phyloP scores from a whole-genome alignment of 1,139 yeast species.

The Lodderomyces parapsilosis region DNA sequence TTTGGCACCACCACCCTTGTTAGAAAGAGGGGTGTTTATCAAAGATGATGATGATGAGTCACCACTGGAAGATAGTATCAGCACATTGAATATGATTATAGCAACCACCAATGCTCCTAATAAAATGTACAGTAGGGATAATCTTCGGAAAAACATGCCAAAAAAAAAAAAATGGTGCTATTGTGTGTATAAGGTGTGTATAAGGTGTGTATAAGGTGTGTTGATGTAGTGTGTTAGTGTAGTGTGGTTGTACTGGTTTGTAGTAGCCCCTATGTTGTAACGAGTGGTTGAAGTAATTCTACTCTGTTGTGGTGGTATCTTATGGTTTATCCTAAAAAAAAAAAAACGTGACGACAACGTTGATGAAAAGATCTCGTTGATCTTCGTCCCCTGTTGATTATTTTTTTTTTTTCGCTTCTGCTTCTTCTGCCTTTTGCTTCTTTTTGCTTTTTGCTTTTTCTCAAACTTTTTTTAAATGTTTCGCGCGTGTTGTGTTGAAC shows the following conservation, averaged over 20 bases:
- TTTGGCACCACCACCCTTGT: constrained; percentile 10
- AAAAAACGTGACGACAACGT: too few species aligned
- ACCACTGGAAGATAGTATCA: constrained; percentile 8
- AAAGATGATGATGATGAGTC: neutral
- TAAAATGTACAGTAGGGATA: constrained; percentile 12
- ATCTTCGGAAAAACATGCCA: constrained; percentile 7
- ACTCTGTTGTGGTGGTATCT: too few species aligned
- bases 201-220: neutral
- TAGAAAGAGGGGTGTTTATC: neutral
- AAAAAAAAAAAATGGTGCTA: neutral
- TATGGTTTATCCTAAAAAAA: too few species aligned
- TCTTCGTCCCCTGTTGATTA: too few species aligned
- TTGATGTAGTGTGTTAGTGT: neutral
- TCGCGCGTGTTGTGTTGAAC: too few species aligned
- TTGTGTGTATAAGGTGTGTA: neutral
- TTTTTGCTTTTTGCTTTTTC: too few species aligned
- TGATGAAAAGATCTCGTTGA: too few species aligned
- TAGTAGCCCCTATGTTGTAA: too few species aligned
- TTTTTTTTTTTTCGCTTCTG: too few species aligned
- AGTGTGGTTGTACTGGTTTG: neutral
- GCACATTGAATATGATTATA: constrained; percentile 12
- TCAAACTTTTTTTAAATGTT: too few species aligned
- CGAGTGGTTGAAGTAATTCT: too few species aligned
- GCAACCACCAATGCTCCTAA: constrained; percentile 11
- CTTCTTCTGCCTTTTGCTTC: too few species aligned